phyloP scores from a whole-genome alignment of 129 eudicot species.

The Ambrosia artemisiifolia region DNA sequence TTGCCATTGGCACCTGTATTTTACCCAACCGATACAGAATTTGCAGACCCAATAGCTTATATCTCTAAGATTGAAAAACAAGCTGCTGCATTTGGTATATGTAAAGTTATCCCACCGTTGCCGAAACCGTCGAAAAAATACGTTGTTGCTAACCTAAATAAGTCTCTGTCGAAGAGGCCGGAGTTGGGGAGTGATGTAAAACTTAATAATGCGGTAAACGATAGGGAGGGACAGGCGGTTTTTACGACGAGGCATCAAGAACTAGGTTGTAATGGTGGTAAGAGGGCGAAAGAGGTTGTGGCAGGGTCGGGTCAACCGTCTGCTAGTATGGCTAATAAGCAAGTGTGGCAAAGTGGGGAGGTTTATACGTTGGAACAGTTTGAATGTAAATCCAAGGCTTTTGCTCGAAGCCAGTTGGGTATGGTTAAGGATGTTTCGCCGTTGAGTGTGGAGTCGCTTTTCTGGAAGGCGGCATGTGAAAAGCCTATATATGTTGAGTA shows the following conservation, averaged over 20 bases:
- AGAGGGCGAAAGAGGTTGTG: slow-evolving; percentile 41
- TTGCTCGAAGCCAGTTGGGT: slow-evolving; percentile 60
- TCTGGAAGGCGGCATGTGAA: slow-evolving; percentile 78
- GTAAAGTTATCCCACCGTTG: slow-evolving; percentile 91
- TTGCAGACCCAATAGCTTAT: slow-evolving; percentile 98
- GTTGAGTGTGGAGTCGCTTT: slow-evolving; percentile 58
- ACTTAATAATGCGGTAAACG: slow-evolving; percentile 10
- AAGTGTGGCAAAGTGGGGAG: slow-evolving; percentile 99
- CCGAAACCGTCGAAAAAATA: slow-evolving; percentile 80
- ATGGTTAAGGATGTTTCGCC: slow-evolving; percentile 67
- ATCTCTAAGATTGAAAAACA: slow-evolving; percentile 95
- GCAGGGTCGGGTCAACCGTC: slow-evolving; percentile 15
- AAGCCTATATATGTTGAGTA: slow-evolving; percentile 87
- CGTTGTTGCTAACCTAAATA: slow-evolving; percentile 67
- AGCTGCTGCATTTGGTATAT: slow-evolving; percentile 94
- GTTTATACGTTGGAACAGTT: slow-evolving; percentile 83
- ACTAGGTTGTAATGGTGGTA: slow-evolving; percentile 52
- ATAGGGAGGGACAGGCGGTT: slow-evolving; percentile 58
- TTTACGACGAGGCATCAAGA: slow-evolving; percentile 95
- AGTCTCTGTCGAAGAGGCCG: slow-evolving; percentile 65
- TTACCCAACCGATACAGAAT: slow-evolving; percentile 91
- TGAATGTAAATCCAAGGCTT: slow-evolving; percentile 76
- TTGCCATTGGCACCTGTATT: slow-evolving; percentile 96
- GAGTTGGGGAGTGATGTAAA: slow-evolving; percentile 58
- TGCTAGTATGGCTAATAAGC: slow-evolving; percentile 46